Base-by-base conservation (phyloP, 441 rosid genomes). In the Corymbia citriodora region DNA sequence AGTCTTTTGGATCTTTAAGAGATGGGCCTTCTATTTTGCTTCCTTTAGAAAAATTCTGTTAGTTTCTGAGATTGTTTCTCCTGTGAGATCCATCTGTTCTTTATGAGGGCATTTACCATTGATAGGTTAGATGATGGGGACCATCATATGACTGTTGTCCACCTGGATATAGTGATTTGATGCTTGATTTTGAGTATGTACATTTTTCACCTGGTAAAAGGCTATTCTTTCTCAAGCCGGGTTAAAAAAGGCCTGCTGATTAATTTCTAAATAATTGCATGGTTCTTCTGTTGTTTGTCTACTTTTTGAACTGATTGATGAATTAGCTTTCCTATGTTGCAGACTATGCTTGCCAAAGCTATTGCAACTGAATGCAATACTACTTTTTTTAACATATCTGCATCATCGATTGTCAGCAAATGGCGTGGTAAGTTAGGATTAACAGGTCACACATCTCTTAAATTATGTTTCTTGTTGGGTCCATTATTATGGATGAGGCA, bases 311-410 rank as follows among this genome's bases (percentile, higher is more conserved):
- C 88, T 54, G 29, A 16, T 59, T 87, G 65, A 87, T 59, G 36
- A 70, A 48, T 87, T 89, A 6, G 55, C 48, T n/a, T 89, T 90
- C 63, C 88, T 88, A 89, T 93, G 90, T 89, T 93, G 61, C 95
- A 98, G 99, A 98, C 99, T 79, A 98, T 98, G 99, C 99, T 98
- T 91, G 99, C 99, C 31, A 96, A 97, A 94, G 99, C 99, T 89
- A 99, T 98, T 92, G 99, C 99, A 82, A 97, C 99, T 52, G 99
- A 98, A 93, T 98, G 99, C 96, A 96, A 98, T 87, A 98, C 99
- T 21, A 97, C 99, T 21, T 98, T 98, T 94, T 98, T 98, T 95
- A 98, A 98, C 87, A 98, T 98, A 90, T 98, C 99, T 59, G 99
- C 99, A 89, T 98, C 99, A 72, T 98, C 99, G 55, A 97, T 98